Evolutionary conservation across 2,329 filamentous ascomycete species (phyloP), one percentile per base, ranked within the genome.

Genomic region (Fusarium brevicatenulatum): DNA sequence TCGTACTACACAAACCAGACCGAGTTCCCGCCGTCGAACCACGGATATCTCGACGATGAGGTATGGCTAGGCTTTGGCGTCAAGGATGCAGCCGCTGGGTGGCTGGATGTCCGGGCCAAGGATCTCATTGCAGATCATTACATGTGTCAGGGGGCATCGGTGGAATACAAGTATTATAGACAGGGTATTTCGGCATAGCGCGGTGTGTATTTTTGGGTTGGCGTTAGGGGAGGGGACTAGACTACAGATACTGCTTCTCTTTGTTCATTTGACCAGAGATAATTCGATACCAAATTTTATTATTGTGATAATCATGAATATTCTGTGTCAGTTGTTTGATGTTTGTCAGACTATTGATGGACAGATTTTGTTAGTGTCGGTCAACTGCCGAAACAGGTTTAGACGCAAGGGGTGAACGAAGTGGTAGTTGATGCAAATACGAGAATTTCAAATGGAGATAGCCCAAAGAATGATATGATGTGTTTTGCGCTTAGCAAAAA

Each of bases 1-100:
- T 43, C 66, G 11, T 75, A 76, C 36, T 70, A 63, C 40, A 59
- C 50, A 5, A 72, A 76, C 28, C 49, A 70, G 37, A 67, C 68
- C 6, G 23, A 36, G 11, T 72, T 66, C 7, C 64, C 68, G 3
- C 57, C 71, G 4, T 30, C 68, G 18, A 75, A 64, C 25, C 73
- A 74, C 39, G 73, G 73, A 11, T 75, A 61, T 44, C 42, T 75
- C 19, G 71, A 74, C 28, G 73, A 75, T 25, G 73, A 75, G 68
- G 42, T 75, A 16, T 75, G 73, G 73, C 39, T 75, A 64, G 70
- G 73, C 44, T 75, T 75, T 46, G 73, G 73, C 12, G 73, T 75
- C 54, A 63, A 63, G 30, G 73, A 75, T 39, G 47, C 70, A 19
- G 73, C 64, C 15, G 68, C 73, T 21, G 73, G 73, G n/a, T 75